Percentiles rank a stretch among this genome's conserved stretches.
phyloP scores from a whole-genome alignment of 805 yeast species.

The Teunomyces kruisii region DNA sequence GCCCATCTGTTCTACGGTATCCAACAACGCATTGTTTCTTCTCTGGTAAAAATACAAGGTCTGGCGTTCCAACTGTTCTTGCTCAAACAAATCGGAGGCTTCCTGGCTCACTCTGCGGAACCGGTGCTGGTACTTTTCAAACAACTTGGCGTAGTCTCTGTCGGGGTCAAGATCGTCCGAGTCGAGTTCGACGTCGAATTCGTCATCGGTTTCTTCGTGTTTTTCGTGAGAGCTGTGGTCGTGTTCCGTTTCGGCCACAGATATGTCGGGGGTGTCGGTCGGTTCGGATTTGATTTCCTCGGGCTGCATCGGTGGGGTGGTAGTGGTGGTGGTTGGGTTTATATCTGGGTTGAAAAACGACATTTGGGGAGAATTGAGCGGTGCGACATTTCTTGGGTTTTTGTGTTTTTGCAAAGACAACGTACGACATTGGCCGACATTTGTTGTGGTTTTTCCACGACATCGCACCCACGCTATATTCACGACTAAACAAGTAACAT shows the following conservation, averaged over 20 bases:
- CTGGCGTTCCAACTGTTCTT: slow-evolving; percentile 36
- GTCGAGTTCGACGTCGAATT: slow-evolving; percentile 4
- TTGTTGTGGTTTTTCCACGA: background rate
- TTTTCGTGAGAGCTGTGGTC: slow-evolving; percentile 1
- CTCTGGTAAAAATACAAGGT: slow-evolving; percentile 33
- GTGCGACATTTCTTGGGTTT: no score
- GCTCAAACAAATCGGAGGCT: slow-evolving; percentile 26
- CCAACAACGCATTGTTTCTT: slow-evolving; percentile 37
- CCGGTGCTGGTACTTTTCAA: slow-evolving; percentile 26
- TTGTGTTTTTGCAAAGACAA: no score
- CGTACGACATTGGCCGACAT: no score
- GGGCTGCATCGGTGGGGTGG: background rate
- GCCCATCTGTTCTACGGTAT: slow-evolving; percentile 22
- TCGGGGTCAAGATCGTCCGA: slow-evolving; percentile 2
- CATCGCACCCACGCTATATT: no score
- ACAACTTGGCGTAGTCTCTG: slow-evolving; percentile 25
- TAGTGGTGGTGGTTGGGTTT: background rate
- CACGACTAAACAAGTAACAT: no score
- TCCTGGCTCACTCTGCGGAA: slow-evolving; percentile 22
- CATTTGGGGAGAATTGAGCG: background rate
- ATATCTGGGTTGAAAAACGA: background rate
- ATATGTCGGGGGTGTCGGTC: background rate
- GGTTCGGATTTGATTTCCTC: background rate
- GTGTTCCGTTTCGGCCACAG: slow-evolving; percentile 4
- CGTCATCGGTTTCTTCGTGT: slow-evolving; percentile 9